phyloP scores from a whole-genome alignment of 169 alveolate genomes.

The Eimeria acervulina region DNA sequence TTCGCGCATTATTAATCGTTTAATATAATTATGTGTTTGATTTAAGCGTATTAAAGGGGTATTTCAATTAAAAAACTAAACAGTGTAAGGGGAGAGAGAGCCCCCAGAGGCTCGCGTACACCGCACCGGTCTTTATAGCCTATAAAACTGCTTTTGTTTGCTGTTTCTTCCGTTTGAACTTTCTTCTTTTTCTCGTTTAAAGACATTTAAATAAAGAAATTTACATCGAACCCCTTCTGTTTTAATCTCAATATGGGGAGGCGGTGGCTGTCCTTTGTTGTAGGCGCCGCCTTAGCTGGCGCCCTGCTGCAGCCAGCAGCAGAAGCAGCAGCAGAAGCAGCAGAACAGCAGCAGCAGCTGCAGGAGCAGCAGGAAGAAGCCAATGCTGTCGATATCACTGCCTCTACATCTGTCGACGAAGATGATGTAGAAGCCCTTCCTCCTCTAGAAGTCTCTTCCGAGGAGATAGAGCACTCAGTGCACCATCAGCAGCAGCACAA shows the following conservation, averaged over 20 bases:
- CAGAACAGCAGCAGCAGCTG: conserved; percentile 11
- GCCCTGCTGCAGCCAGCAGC: too few species aligned
- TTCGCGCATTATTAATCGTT: too few species aligned
- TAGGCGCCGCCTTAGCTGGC: neutral
- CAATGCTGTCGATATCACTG: neutral
- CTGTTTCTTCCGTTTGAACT: neutral
- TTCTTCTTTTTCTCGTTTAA: neutral
- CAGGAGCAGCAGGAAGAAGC: neutral
- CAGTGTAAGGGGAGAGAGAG: too few species aligned
- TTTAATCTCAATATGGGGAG: neutral
- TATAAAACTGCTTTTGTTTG: neutral
- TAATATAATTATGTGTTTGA: neutral
- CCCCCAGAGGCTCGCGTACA: too few species aligned
- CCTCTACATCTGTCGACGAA: neutral
- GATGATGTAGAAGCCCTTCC: too few species aligned
- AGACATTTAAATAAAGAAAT: too few species aligned
- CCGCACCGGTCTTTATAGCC: too few species aligned
- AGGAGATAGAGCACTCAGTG: neutral
- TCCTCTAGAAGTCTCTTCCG: neutral
- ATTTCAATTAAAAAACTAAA: too few species aligned
- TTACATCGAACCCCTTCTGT: neutral
- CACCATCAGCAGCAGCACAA: neutral
- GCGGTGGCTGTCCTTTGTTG: neutral
- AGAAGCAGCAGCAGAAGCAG: neutral
- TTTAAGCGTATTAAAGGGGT: too few species aligned